Base-by-base conservation (phyloP, 306 rosid species). In the Casuarina cunninghamiana region DNA sequence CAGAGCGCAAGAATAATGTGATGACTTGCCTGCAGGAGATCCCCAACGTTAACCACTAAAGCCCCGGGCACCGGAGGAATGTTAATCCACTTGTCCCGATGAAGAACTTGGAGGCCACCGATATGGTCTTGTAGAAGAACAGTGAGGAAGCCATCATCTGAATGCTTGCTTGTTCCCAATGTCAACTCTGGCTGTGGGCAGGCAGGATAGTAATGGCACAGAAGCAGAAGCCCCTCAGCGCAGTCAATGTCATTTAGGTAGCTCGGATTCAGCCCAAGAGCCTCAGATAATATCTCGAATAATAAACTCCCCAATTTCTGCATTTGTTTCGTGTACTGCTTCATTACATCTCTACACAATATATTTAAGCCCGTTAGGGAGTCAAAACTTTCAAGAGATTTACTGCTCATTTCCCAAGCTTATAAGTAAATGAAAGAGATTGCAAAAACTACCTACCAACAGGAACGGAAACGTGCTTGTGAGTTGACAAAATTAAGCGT, bases 71-170 rank as follows among this genome's bases (percentile, higher is more conserved):
- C 43, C 2, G 57, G 55, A 3, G 74, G 19, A 9, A 46, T 12
- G 38, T 46, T 21, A 4, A 70, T 26, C 74, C 74, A 70, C 41
- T 12, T 70, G 43, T 46, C 57, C 74, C 49, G 57, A 6, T 45
- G 26, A 0, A 83, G 37, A 54, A 76, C 60, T 75, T 83, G 86
- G 46, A 83, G 83, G 6, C 81, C 86, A 2, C 81, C 86, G 7
- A 75, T 43, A 21, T 79, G 78, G 32, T 83, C 86, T 75, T 83
- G 80, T 5, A 79, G 69, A 46, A 83, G 83, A 39, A 83, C 12
- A 1, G 81, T 79, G 71, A 83, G 3, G 51, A 79, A 79, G 66
- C 17, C 38, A 57, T 12, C 37, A 51, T 79, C 83, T 0, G 83
- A 4, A 58, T 79, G 86, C 67, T 71, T 63, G 65, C 15, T 71